phyloP scores from a whole-genome alignment of 352 stramenopile genomes.

The Thalassiosira exigua region DNA sequence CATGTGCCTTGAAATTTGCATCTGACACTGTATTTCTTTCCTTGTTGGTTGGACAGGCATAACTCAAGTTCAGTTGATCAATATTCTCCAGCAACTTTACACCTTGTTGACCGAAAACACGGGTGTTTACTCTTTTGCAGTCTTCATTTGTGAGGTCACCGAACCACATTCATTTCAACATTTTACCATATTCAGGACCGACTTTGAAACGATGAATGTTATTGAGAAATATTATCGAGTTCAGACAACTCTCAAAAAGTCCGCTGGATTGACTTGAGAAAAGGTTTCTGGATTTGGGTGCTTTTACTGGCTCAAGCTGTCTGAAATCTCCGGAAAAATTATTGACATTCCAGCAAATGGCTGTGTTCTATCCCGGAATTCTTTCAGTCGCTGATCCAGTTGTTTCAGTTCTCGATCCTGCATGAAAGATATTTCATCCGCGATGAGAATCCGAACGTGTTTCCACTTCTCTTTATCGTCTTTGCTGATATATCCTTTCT shows the following conservation, averaged over 20 bases:
- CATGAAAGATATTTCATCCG: conserved; percentile 63
- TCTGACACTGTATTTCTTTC: conserved; percentile 19
- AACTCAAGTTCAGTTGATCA: too few species aligned
- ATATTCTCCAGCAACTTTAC: too few species aligned
- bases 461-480: not conserved
- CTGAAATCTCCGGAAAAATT: conserved; percentile 56
- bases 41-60: not conserved
- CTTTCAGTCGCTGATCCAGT: conserved; percentile 70
- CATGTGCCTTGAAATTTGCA: conserved; percentile 16
- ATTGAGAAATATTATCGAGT: conserved; percentile 34
- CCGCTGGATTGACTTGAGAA: not conserved
- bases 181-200: conserved; percentile 41
- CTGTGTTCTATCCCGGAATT: conserved; percentile 22
- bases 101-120: not conserved
- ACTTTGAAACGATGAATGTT: conserved; percentile 52
- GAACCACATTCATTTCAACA: conserved; percentile 32
- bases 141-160: conserved; percentile 7
- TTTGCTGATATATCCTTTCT: not conserved
- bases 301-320: conserved; percentile 34
- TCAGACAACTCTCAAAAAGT: conserved; percentile 22
- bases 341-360: conserved; percentile 49
- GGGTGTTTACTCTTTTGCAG: not conserved
- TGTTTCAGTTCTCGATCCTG: conserved; percentile 41
- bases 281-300: conserved; percentile 24
- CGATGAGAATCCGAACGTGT: conserved; percentile 44